Evolutionary conservation across 805 yeast species (phyloP).

Genomic region (Schwanniomyces occidentalis): DNA sequence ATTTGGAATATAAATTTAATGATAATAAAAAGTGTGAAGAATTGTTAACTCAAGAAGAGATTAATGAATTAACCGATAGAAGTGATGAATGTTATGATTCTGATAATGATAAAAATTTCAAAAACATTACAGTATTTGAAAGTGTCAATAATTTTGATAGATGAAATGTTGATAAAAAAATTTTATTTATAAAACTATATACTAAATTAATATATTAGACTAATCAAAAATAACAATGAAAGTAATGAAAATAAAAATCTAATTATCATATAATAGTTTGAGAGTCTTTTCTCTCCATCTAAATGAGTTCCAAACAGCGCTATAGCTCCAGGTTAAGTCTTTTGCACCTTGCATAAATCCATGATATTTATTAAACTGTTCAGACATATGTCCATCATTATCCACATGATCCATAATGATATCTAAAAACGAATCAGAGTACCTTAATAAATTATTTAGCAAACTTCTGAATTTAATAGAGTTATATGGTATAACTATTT

Average conservation of each 20-base stretch:
- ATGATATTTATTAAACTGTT: conserved; percentile 77
- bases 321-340: conserved; percentile 89
- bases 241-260: neutral
- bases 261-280: conserved; percentile 1
- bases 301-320: conserved; percentile 69
- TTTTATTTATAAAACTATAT: conserved; percentile 1
- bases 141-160: conserved; percentile 37
- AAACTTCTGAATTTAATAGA: conserved; percentile 48
- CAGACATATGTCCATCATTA: conserved; percentile 74
- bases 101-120: conserved; percentile 19
- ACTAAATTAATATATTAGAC: neutral
- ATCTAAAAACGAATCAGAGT: conserved; percentile 67
- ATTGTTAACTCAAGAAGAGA: conserved; percentile 34
- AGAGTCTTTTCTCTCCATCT: conserved; percentile 58
- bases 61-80: conserved; percentile 43
- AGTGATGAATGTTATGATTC: conserved; percentile 26
- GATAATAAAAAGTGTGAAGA: conserved; percentile 4
- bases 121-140: conserved; percentile 36
- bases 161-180: conserved; percentile 6
- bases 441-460: conserved; percentile 46
- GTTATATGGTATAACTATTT: conserved; percentile 32
- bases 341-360: conserved; percentile 90
- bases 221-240: neutral
- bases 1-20: conserved; percentile 9
- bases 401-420: conserved; percentile 61